Conservation (phyloP, 306 rosid species). For the Lathyrus tuberosus region DNA sequence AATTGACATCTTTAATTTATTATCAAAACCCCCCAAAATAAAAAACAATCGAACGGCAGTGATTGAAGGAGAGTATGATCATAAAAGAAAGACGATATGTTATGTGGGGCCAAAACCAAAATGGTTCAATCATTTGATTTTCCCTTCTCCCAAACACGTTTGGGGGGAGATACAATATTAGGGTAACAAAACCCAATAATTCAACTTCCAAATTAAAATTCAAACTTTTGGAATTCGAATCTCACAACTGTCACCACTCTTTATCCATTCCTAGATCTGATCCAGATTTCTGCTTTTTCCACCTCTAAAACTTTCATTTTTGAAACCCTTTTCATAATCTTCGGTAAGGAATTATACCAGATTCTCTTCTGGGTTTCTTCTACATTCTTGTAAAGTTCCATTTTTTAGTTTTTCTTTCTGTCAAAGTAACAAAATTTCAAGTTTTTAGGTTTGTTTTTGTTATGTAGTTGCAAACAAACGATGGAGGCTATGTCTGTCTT, state of each 20-base stretch:
- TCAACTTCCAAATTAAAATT: slow-evolving; percentile 35
- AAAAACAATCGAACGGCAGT: background rate
- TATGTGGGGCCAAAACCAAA: slow-evolving; percentile 17
- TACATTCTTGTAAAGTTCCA: slow-evolving; percentile 31
- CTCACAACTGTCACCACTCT: slow-evolving; percentile 47
- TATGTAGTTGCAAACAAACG: too few relatives aligned
- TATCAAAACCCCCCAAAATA: too few relatives aligned
- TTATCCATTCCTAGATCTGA: slow-evolving; percentile 57
- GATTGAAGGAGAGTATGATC: background rate
- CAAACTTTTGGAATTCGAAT: slow-evolving; percentile 41
- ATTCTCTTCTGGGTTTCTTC: slow-evolving; percentile 25
- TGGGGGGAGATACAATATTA: slow-evolving; percentile 28
- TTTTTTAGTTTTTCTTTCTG: background rate
- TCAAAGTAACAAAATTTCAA: background rate
- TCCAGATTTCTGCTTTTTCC: slow-evolving; percentile 39
- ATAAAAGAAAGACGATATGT: background rate
- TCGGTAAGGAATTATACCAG: slow-evolving; percentile 31
- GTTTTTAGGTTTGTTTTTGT: background rate
- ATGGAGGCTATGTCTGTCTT: slow-evolving; percentile 4
- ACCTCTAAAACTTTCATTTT: slow-evolving; percentile 12
- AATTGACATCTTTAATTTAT: too few relatives aligned
- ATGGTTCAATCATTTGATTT: slow-evolving; percentile 40
- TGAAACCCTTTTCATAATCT: slow-evolving; percentile 29
- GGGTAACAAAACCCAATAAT: slow-evolving; percentile 15
- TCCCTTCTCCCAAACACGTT: slow-evolving; percentile 46